These are phyloP conservation scores for Cucumis sativus DNA, from an alignment of 306 rosid genomes.

Conservation along the genomic window Cucumber_9930_V3 NC_026660.2:863001-863500, in stretches of 20 bases:
- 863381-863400: conserved; percentile 73
- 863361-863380: conserved; percentile 94
- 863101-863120: background rate
- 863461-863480: background rate
- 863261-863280: background rate
- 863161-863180: background rate
- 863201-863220: background rate
- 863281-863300: background rate
- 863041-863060: background rate
- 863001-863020: too few species aligned
- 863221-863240: background rate
- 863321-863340: background rate
- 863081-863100: background rate
- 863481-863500: conserved; percentile 52
- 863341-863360: conserved; percentile 83
- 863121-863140: background rate
- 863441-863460: background rate
- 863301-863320: background rate
- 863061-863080: background rate
- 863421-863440: background rate
- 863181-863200: too few species aligned
- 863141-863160: background rate
- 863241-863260: background rate
- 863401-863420: conserved; percentile 51
- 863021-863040: too few species aligned